Evolutionary conservation across 2,329 filamentous ascomycete species (phyloP), one percentile per base, ranked within the genome.

Genomic region (Pseudogymnoascus sp.): DNA sequence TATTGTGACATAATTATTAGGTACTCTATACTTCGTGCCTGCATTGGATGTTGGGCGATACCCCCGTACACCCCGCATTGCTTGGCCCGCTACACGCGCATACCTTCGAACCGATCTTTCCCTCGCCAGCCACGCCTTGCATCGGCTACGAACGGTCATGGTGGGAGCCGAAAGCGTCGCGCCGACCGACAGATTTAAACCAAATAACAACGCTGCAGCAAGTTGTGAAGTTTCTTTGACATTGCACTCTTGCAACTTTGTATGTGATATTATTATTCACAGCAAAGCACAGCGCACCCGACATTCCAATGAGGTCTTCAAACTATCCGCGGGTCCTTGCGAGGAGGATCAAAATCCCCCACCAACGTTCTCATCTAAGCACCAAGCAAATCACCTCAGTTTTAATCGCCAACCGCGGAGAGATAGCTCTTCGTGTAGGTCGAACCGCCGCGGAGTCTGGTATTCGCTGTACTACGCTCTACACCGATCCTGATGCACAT

Each of bases 391-490:
- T 87, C 67, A 86, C 85, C 62, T 96, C 92, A 7, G 89, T 97
- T 42, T 82, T 99, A 25, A 97, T 99, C 73, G 94, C 94, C 61
- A 99, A 99, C 74, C 88, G 94, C 69, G 94, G 94, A 69, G 94
- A 99, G 77, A 99, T 99, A 69, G 94, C 94, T 59, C 81, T 99
- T 73, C 90, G 94, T 68, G 94, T 99, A 68, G 89, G 92, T 67
- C 85, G 87, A 67, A 99, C 94, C 21, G 94, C 94, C 35, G 82
- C 90, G 59, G 85, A 89, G 66, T 89, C 96, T 72, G 93, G 94
- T 63, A 96, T 99, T 71, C 86, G 87, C 65, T 96, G 93, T 15
- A 97, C 93, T 0, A 97, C 93, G 0, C 83, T 99, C 63, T 99
- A 96, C 76, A 99, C 94, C 6, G 90, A 96, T 67, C 90, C 93